Evolutionary conservation across 2,329 filamentous ascomycete species (phyloP), one percentile per base, ranked within the genome.

Genomic region (Talaromyces piceae): DNA sequence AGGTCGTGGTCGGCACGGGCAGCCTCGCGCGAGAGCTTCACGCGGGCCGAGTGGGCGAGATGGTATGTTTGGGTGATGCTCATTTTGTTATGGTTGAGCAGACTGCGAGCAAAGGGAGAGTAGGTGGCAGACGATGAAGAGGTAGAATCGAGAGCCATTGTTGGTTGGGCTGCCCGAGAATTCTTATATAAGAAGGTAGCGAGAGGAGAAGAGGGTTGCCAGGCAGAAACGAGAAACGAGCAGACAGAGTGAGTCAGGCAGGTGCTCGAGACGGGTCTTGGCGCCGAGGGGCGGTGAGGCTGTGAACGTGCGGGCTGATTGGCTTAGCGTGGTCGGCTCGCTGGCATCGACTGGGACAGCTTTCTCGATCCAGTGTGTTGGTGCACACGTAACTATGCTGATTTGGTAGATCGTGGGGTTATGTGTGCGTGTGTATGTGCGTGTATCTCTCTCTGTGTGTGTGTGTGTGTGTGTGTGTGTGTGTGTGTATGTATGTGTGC

Each of bases 51-150:
- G 79, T 95, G 91, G 69, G 93, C 93, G 64, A 97, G 86, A 77
- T 89, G 95, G 86, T 97, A 98, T 56, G 91, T 97, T 75, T 96
- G 90, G 25, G 91, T 94, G 76, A 97, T 86, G 70, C 87, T 94
- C 93, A 97, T 97, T 75, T 86, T 91, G 73, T 90, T 87, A 22
- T 22, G 39, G 9, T 18, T 5, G 39, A 43, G 39, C 13, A 25
- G 45, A 12, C 5, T 18, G 22, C 11, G 44, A 28, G 44, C 22
- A 3, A 33, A 18, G 12, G 33, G 33, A 9, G 16, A 37, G 33
- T 3, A 9, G 16, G 33, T 11, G 41, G 41, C 8, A 16, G 41
- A 44, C 8, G n/a, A n/a, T n/a, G n/a, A n/a, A n/a, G n/a, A n/a
- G n/a, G n/a, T n/a, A n/a, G 33, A 37, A 16, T n/a, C 16, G 33